A percentile compares a stretch with the other conserved stretches of the same genome.
Conservation (phyloP, 2,329 filamentous ascomycete genomes). For the Phyllosticta ampelicida region DNA sequence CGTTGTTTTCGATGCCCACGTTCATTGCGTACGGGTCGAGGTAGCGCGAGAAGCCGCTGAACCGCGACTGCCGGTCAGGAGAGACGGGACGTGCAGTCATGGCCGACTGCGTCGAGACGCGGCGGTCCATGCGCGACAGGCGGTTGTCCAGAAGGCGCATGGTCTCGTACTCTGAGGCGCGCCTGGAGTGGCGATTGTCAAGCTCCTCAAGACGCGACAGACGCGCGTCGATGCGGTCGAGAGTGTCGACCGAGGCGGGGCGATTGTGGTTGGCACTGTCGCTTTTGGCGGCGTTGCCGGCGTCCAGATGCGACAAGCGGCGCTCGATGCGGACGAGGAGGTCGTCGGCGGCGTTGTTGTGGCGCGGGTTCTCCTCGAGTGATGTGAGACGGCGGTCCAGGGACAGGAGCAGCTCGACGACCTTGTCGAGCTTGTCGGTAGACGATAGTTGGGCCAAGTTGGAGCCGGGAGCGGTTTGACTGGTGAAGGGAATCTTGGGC, state of each 20-base stretch:
- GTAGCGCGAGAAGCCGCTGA: not conserved
- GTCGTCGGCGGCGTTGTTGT: not conserved
- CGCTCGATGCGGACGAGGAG: constrained; percentile 5
- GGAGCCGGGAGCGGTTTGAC: not conserved
- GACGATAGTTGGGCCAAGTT: not conserved
- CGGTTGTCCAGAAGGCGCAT: constrained; percentile 3
- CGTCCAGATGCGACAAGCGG: constrained; percentile 4
- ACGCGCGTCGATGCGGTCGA: constrained; percentile 10
- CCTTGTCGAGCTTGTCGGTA: constrained; percentile 8
- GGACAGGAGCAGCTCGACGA: constrained; percentile 9
- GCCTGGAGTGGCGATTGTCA: not conserved
- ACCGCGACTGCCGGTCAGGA: not conserved
- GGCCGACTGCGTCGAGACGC: not conserved
- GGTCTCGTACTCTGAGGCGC: constrained; percentile 1
- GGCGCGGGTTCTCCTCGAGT: constrained; percentile 7
- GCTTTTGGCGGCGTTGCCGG: not conserved
- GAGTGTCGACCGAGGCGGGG: not conserved
- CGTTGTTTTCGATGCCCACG: not conserved
- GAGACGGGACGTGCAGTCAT: not conserved
- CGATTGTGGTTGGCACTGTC: not conserved
- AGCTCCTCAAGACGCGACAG: constrained; percentile 5
- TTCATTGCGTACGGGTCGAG: not conserved
- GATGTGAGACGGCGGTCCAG: constrained; percentile 7
- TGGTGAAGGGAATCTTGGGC: not conserved
- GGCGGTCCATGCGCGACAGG: constrained; percentile 4